phyloP scores from a whole-genome alignment of 148 eudicot species.

The Limonium bicolor region DNA sequence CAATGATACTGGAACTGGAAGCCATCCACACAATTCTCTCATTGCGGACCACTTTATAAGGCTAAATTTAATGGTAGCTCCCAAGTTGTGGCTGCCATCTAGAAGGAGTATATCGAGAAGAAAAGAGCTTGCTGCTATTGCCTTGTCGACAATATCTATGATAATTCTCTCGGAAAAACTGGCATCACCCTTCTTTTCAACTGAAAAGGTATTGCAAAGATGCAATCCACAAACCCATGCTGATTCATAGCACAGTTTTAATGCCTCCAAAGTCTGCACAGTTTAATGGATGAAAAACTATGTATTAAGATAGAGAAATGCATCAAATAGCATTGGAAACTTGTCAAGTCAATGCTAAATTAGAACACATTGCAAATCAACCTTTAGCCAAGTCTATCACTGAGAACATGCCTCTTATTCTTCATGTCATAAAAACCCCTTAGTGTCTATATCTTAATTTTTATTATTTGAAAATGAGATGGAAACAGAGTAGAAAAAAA shows the following conservation, averaged over 20 bases:
- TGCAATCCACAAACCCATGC: conserved; percentile 50
- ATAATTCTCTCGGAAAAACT: conserved; percentile 34
- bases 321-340: neutral
- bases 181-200: conserved; percentile 18
- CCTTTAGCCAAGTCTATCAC: too few relatives aligned
- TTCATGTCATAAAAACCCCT: neutral
- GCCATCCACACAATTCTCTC: conserved; percentile 21
- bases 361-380: neutral
- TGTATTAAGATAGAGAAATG: neutral
- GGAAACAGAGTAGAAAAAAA: neutral
- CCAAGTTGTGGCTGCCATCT: conserved; percentile 23
- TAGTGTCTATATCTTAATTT: neutral
- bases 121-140: conserved; percentile 41
- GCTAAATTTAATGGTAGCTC: conserved; percentile 15
- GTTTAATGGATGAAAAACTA: neutral
- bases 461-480: neutral
- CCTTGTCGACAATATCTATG: conserved; percentile 34
- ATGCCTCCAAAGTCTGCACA: conserved; percentile 45
- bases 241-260: conserved; percentile 52
- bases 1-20: conserved; percentile 51
- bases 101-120: conserved; percentile 45
- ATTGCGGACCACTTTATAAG: conserved; percentile 71
- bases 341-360: neutral
- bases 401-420: too few relatives aligned
- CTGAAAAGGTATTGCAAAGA: conserved; percentile 29